Evolutionary conservation across 2,329 filamentous ascomycete genomes (phyloP), one percentile per base, ranked within the genome.

Genomic region (Diplodia intermedia): DNA sequence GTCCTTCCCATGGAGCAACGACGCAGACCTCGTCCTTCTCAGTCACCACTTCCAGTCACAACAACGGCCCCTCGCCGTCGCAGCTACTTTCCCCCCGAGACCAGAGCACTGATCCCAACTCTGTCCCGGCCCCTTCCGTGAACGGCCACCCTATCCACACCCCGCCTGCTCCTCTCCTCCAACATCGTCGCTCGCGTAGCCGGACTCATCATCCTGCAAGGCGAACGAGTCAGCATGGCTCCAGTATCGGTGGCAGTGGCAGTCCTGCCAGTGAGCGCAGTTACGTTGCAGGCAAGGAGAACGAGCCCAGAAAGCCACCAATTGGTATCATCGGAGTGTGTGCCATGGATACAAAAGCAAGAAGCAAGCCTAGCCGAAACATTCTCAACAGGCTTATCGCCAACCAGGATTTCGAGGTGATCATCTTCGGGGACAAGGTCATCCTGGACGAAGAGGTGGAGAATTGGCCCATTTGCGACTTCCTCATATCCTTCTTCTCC

Each of bases 341-440:
- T 78, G 96, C 95, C 26, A 84, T 99, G 69, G 95, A 99, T 81
- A 88, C 94, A 73, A 99, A 99, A 82, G 95, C 95, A 43, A 88
- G 95, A 75, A 97, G 94, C 84, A 98, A 98, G 80, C 95, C 95
- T 1, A 97, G 94, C 76, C 88, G 96, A 72, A 98, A 97, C 76
- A 99, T 99, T 72, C 82, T 99, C 69, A 98, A 97, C 75, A 89
- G 94, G 62, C 85, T 99, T 23, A 94, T 97, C 71, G 89, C 91
- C 40, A 94, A 96, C 72, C 88, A 90, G 61, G 94, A 98, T 73
- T 98, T 99, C 75, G 94, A 99, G 75, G 94, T 98, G 29, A 90
- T 97, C 70, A 94, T 99, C 14, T 99, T 99, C 82, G 96, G 95
- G 57, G 95, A 99, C 82, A 99, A 99, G 81, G 94, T 97, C 53